Evolutionary conservation across 176 grass and related monocot species (phyloP).

Genomic region (Ensete ventricosum): DNA sequence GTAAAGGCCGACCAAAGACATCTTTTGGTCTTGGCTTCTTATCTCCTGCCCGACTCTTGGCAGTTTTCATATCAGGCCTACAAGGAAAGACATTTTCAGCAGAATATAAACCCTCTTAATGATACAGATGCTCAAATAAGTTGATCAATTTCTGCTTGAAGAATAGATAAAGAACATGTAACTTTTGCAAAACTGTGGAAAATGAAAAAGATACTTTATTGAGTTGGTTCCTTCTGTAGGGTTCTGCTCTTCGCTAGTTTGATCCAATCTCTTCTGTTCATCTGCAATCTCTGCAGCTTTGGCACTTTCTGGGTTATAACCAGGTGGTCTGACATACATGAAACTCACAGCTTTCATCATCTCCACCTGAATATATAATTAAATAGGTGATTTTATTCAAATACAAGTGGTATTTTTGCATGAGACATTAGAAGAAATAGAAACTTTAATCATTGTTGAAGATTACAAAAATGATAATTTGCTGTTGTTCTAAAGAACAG

Average conservation of each 20-base stretch:
- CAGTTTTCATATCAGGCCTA: slow-evolving; percentile 37
- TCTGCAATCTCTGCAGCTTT: slow-evolving; percentile 89
- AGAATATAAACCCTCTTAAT: not conserved
- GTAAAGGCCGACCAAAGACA: slow-evolving; percentile 72
- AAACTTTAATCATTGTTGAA: no score
- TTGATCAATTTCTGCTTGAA: not conserved
- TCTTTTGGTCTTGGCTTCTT: slow-evolving; percentile 87
- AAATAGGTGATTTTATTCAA: not conserved
- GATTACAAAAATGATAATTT: no score
- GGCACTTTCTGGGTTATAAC: slow-evolving; percentile 89
- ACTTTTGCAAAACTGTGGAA: not conserved
- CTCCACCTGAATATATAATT: slow-evolving; percentile 51
- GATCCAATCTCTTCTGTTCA: slow-evolving; percentile 54
- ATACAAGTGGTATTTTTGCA: not conserved
- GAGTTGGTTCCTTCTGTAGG: slow-evolving; percentile 32
- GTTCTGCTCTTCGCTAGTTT: slow-evolving; percentile 28
- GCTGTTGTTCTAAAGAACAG: no score
- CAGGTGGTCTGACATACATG: slow-evolving; percentile 90
- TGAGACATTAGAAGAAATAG: not conserved
- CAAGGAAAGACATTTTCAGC: not conserved
- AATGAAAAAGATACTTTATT: slow-evolving; percentile 36
- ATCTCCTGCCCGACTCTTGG: slow-evolving; percentile 33
- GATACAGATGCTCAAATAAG: not conserved
- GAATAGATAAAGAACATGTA: not conserved
- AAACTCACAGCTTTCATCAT: slow-evolving; percentile 98